Evolutionary conservation across 1,284 basidiomycete species (phyloP), one percentile per base, ranked within the genome.

Genomic region (Tylopilus sp.): DNA sequence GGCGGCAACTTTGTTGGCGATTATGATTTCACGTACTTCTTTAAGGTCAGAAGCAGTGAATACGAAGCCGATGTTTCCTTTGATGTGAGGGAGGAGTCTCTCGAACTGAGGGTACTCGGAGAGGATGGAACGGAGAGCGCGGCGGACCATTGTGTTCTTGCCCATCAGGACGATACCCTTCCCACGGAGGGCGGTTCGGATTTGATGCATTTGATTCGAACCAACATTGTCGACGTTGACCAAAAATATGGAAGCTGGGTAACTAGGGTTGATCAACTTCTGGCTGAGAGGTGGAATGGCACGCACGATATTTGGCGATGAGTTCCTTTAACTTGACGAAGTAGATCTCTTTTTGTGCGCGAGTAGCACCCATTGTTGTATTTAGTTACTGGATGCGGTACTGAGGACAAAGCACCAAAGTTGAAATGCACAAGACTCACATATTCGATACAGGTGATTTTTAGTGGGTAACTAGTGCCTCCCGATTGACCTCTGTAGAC

Each of bases 61-160:
- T 71, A 99, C 96, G 79, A 99, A 99, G 55, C 96, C 96, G 63
- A 99, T 91, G 85, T 99, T 99, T 61, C 94, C 95, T 73, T 81
- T 90, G 77, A 99, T 80, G 79, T 91, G 84, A 58, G 95, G 96
- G 57, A 99, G 85, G 71, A 99, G 85, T 71, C 86, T 89, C 79
- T 99, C 96, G 79, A 89, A 95, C 69, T 94, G 86, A 56, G 97
- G 96, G 78, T 77, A 82, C 68, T 98, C 96, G 59, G 79, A 55
- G 65, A 98, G 80, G 72, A 98, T 84, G 69, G 86, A 79, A 63
- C 96, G 93, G 59, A 99, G 82, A 53, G 94, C 96, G 69, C 96
- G 93, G 76, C 96, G 92, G 66, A 98, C 95, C 97, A 99, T 98
- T 71, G 97, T 99, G 87, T 99, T 99, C 81, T 99, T 99, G 70